Conservation (phyloP, 352 stramenopile genomes). For the Elongisporangium undulatum region DNA sequence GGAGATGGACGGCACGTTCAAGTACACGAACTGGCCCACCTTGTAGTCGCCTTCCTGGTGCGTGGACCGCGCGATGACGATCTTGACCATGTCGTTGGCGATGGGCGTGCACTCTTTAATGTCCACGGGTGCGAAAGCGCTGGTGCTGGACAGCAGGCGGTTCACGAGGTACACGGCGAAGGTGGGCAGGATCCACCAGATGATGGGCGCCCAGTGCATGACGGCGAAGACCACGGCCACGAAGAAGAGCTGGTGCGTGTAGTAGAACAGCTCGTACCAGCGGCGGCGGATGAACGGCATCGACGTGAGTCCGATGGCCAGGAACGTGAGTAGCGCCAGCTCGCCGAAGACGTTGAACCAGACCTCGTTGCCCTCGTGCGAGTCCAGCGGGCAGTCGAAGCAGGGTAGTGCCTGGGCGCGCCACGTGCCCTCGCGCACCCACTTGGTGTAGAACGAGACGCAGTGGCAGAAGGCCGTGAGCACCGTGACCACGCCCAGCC, state of each 20-base stretch:
- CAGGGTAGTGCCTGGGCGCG: constrained; percentile 25
- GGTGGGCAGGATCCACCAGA: constrained; percentile 34
- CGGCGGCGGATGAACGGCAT: constrained; percentile 31
- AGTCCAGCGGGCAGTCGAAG: constrained; percentile 31
- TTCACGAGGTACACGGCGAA: constrained; percentile 27
- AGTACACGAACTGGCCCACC: constrained; percentile 15
- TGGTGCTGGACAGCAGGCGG: constrained; percentile 6
- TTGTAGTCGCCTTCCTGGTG: constrained; percentile 2
- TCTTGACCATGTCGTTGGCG: constrained; percentile 6
- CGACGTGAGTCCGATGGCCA: constrained; percentile 35
- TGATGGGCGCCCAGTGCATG: constrained; percentile 29
- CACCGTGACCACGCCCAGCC: constrained; percentile 23
- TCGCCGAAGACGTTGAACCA: constrained; percentile 54
- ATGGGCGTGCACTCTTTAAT: constrained; percentile 8
- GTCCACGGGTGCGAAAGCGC: background rate
- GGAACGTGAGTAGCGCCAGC: constrained; percentile 29
- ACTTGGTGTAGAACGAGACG: constrained; percentile 23
- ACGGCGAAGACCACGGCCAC: constrained; percentile 36
- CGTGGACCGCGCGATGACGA: constrained; percentile 5
- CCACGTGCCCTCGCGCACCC: constrained; percentile 18
- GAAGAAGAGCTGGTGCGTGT: constrained; percentile 41
- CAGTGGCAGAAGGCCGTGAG: constrained; percentile 29
- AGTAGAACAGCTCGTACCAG: constrained; percentile 43
- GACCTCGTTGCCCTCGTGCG: constrained; percentile 13
- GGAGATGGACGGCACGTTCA: constrained; percentile 13